phyloP scores from a whole-genome alignment of 208 protist species.

The Balamuthia mandrillaris region DNA sequence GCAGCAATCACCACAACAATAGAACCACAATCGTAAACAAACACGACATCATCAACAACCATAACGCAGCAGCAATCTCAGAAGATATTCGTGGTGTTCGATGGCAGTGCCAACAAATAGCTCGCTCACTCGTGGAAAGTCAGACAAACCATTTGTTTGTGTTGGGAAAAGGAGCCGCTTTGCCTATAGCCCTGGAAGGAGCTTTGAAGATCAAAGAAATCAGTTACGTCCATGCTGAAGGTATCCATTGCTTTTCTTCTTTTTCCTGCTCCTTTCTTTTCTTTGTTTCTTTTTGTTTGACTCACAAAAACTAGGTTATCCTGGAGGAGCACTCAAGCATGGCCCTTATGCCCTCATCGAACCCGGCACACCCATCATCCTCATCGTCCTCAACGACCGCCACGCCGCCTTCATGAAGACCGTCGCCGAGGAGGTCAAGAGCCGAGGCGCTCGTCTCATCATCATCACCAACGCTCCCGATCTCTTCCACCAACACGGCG shows the following conservation, averaged over 20 bases:
- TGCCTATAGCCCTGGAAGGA: constrained; percentile 81
- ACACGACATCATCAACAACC: too few species aligned
- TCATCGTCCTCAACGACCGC: constrained; percentile 66
- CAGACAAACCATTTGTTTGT: too few species aligned
- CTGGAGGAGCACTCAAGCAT: constrained; percentile 93
- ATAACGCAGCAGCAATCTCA: too few species aligned
- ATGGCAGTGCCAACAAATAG: too few species aligned
- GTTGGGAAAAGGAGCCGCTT: constrained; percentile 54
- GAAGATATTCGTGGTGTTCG: too few species aligned
- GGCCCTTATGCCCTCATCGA: constrained; percentile 95
- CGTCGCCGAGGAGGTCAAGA: constrained; percentile 83
- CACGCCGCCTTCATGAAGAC: constrained; percentile 69
- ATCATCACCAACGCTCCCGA: constrained; percentile 64
- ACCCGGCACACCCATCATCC: constrained; percentile 83
- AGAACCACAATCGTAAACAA: too few species aligned
- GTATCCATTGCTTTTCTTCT: too few species aligned
- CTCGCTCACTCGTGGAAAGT: too few species aligned
- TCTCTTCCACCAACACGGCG: neutral
- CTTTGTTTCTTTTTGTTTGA: too few species aligned
- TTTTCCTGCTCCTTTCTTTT: too few species aligned
- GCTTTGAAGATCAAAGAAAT: constrained; percentile 94
- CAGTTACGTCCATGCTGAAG: constrained; percentile 94
- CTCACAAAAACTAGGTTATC: too few species aligned
- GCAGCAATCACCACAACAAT: constrained; percentile 30
- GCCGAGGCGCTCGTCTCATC: constrained; percentile 77